A percentile compares a stretch with the other conserved stretches of the same genome.
These are phyloP conservation scores for Trichoderma sp. DNA, from an alignment of 2,329 filamentous ascomycete genomes.

Conservation along the genomic window DNA sequence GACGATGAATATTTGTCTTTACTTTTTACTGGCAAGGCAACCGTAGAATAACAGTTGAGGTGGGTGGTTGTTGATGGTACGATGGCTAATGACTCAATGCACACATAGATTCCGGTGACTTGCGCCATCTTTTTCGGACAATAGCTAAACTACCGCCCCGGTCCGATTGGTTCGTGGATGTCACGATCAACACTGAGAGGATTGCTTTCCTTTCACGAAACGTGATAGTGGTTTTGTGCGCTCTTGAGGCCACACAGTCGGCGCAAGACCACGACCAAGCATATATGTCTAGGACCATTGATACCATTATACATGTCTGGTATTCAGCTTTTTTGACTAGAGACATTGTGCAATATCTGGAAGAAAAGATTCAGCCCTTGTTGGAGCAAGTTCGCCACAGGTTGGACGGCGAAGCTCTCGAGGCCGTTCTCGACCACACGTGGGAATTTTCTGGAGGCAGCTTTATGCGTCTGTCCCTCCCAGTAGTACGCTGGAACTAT, in stretches of 20 bases:
- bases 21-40: background rate
- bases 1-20: background rate
- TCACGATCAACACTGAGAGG: background rate
- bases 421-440: background rate
- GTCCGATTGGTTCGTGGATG: background rate
- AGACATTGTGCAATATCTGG: background rate
- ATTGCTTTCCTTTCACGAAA: background rate
- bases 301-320: background rate
- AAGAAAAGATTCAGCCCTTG: background rate
- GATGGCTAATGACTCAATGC: background rate
- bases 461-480: background rate
- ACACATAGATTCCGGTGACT: background rate
- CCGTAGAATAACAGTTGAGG: background rate
- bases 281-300: background rate
- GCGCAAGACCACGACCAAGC: background rate
- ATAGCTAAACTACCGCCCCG: background rate
- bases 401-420: background rate
- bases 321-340: background rate
- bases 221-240: background rate
- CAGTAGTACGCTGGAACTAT: background rate
- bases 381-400: background rate
- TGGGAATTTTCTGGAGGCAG: background rate
- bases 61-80: background rate
- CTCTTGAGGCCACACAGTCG: background rate
- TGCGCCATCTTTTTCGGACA: background rate